Evolutionary conservation across 495 filamentous ascomycete genomes (phyloP), one percentile per base, ranked within the genome.

Genomic region (Talaromyces stipitatus): DNA sequence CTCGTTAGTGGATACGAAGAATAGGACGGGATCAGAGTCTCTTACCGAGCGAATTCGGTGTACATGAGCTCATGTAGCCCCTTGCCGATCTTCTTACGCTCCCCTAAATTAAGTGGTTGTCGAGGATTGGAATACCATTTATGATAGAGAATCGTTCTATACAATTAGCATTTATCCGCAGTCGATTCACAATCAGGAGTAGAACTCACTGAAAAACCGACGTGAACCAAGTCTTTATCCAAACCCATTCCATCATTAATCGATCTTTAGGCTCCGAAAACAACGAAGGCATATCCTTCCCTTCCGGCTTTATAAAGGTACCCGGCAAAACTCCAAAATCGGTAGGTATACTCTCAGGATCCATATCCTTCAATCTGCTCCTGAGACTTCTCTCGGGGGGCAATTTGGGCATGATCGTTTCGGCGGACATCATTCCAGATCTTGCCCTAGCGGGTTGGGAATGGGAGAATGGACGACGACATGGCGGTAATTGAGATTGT

Each of bases 11-110:
- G 47, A 16, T 14, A 45, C 60, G 22, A 36, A 16, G 53, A 46
- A 58, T 10, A 59, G 16, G 29, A 47, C 2, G 23, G 33, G 23
- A 20, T 11, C 30, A 51, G 12, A 50, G 32, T 14, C n/a, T 56
- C 80, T 74, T 73, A 83, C 81, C 68, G 59, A 27, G 90, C 90
- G 56, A 92, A 80, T 8, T 87, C 84, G 55, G 78, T 78, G 62
- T 88, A 87, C 84, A 95, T 88, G 59, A 76, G 65, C 22, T 72
- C 60, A 65, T 95, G 86, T 11, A 94, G 70, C 0, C 74, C 74
- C 16, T 75, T 71, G 12, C 76, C 72, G 24, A 78, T 69, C 30
- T 67, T 54, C 28, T 68, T 60, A 11, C 70, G 71, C 10, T 77
- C 65, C 58, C 74, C 75, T 60, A 78, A 64, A 9, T 66, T 63